Conservation (phyloP, 2,329 filamentous ascomycete species). For the Mycosphaerella arachidis region DNA sequence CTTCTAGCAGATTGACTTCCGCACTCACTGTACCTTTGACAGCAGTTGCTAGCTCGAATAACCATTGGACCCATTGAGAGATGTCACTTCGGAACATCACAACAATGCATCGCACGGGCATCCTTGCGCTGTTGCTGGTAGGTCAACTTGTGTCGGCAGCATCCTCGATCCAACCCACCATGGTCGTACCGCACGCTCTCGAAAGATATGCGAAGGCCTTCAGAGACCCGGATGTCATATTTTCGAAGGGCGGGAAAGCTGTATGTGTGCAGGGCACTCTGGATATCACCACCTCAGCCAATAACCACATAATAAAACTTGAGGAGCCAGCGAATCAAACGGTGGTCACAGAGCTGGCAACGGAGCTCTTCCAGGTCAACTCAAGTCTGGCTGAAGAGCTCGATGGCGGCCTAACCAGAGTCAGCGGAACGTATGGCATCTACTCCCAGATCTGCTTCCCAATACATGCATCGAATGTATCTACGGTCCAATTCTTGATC, state of each 20-base stretch:
- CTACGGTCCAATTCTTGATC: conserved; percentile 35
- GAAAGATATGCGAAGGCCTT: not conserved
- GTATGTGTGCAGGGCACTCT: not conserved
- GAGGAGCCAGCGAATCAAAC: conserved; percentile 20
- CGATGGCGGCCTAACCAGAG: not conserved
- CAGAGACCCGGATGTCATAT: not conserved
- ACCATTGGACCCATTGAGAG: no score
- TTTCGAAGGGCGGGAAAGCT: not conserved
- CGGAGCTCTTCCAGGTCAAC: not conserved
- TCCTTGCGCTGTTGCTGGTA: not conserved
- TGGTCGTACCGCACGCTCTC: not conserved
- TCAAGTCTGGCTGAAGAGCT: not conserved
- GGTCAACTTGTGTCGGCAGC: not conserved
- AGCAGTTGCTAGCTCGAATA: no score
- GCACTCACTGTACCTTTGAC: no score
- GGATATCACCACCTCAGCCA: not conserved
- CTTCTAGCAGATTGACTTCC: no score
- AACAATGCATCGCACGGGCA: no score
- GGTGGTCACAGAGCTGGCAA: conserved; percentile 21
- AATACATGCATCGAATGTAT: not conserved
- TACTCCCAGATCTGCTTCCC: not conserved
- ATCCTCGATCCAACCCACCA: not conserved
- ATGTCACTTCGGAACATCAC: no score
- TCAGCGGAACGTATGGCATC: not conserved
- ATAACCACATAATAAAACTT: not conserved